phyloP scores from a whole-genome alignment of 768 basidiomycete species.

The Termitomyces sp. region DNA sequence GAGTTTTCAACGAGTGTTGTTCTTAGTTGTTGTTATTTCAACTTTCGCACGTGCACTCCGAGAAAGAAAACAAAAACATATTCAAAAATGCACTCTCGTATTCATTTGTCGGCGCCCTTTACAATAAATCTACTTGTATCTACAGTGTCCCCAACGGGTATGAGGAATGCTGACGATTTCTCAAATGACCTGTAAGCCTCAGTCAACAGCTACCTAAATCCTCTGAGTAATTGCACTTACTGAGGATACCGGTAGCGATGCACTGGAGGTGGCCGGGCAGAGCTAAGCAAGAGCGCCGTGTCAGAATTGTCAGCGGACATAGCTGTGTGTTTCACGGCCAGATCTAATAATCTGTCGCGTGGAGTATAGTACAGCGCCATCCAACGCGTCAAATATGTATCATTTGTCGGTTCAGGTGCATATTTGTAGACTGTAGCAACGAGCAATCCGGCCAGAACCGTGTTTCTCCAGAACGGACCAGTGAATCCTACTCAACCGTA shows the following conservation, averaged over 20 bases:
- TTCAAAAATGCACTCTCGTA: not conserved
- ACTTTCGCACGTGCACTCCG: conserved; percentile 11
- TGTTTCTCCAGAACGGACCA: conserved; percentile 63
- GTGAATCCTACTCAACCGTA: conserved; percentile 44
- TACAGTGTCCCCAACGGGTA: conserved; percentile 46
- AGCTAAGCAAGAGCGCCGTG: conserved; percentile 34
- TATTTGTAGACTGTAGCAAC: conserved; percentile 59
- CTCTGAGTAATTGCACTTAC: conserved; percentile 39
- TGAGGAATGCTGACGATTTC: conserved; percentile 55
- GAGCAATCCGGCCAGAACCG: conserved; percentile 42
- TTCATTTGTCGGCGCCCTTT: conserved; percentile 19
- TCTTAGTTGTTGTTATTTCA: conserved; percentile 14
- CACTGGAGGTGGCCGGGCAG: conserved; percentile 40
- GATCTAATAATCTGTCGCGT: conserved; percentile 43
- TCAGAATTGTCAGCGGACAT: conserved; percentile 37
- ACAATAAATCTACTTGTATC: conserved; percentile 27
- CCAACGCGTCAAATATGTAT: conserved; percentile 62
- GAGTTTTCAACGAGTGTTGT: conserved; percentile 11
- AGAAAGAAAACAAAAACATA: not conserved
- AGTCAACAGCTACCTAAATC: not conserved
- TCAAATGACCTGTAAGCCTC: conserved; percentile 40
- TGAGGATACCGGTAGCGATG: conserved; percentile 69
- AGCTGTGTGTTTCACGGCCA: conserved; percentile 54
- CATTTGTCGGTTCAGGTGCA: conserved; percentile 55
- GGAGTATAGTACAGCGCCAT: conserved; percentile 54